phyloP scores from a whole-genome alignment of 352 stramenopile species.

The Globisporangium takayamanum region DNA sequence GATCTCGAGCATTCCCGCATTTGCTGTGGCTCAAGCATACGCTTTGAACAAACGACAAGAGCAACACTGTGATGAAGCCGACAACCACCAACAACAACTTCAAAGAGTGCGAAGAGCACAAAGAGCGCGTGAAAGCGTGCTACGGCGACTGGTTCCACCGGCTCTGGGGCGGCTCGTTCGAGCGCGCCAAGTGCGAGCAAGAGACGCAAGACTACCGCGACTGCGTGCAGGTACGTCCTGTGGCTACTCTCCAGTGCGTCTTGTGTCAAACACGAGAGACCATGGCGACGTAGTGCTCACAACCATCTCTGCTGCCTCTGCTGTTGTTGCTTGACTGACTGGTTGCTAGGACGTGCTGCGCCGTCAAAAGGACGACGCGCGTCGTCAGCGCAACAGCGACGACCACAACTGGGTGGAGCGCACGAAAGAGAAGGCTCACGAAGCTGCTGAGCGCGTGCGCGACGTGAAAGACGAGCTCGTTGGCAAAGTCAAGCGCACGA shows the following conservation, averaged over 20 bases:
- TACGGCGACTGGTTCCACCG: constrained; percentile 81
- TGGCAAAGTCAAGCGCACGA: constrained; percentile 30
- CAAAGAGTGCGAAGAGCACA: constrained; percentile 66
- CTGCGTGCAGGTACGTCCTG: constrained; percentile 47
- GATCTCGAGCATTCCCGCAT: too few relatives aligned
- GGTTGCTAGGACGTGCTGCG: constrained; percentile 35
- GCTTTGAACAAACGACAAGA: too few relatives aligned
- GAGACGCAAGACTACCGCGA: constrained; percentile 66
- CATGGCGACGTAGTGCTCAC: too few relatives aligned
- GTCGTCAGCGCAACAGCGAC: neutral
- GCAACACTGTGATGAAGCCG: too few relatives aligned
- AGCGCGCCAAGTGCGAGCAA: constrained; percentile 55
- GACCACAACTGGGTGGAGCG: constrained; percentile 55
- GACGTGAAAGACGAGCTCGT: constrained; percentile 40
- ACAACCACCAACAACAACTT: constrained; percentile 14
- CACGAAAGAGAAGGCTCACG: constrained; percentile 25
- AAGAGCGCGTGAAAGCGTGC: constrained; percentile 74
- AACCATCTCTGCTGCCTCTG: neutral
- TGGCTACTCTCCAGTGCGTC: neutral
- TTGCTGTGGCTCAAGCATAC: too few relatives aligned
- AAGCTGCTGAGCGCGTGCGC: constrained; percentile 21
- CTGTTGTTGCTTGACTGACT: neutral
- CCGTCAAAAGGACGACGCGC: constrained; percentile 21
- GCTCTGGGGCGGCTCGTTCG: constrained; percentile 60
- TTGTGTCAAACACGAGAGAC: too few relatives aligned